Percentiles rank a stretch among this genome's conserved stretches.
Conservation (phyloP, 495 filamentous ascomycete species). For the Cercophora scortea region DNA sequence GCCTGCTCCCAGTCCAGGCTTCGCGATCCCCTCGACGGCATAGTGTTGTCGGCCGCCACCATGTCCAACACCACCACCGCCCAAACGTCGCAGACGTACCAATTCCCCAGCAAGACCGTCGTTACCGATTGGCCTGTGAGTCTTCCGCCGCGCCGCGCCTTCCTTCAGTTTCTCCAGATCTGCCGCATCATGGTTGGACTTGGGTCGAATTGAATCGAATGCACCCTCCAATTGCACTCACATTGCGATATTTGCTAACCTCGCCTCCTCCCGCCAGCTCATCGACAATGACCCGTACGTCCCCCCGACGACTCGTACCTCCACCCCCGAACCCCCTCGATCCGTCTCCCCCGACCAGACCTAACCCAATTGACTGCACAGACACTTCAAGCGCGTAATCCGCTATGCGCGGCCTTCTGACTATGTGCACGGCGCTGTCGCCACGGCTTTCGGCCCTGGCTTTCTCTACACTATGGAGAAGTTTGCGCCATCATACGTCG, state of each 20-base stretch:
- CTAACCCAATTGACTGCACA: constrained; percentile 30
- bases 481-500: constrained; percentile 71
- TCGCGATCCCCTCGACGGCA: constrained; percentile 21
- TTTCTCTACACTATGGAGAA: constrained; percentile 72
- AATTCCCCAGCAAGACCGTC: constrained; percentile 63
- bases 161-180: too few relatives aligned
- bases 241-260: neutral
- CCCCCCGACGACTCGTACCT: neutral
- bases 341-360: neutral
- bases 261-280: constrained; percentile 49
- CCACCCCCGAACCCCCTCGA: neutral
- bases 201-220: too few relatives aligned
- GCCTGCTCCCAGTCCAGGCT: constrained; percentile 16
- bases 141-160: constrained; percentile 2
- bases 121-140: constrained; percentile 75
- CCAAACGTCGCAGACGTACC: constrained; percentile 38
- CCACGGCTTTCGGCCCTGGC: constrained; percentile 60
- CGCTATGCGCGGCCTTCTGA: constrained; percentile 78
- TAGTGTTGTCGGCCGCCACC: constrained; percentile 27
- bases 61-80: constrained; percentile 52
- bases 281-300: constrained; percentile 97
- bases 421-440: constrained; percentile 60
- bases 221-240: too few relatives aligned
- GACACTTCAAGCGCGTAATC: constrained; percentile 84
- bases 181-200: too few relatives aligned